Evolutionary conservation across 768 basidiomycete species (phyloP), one percentile per base, ranked within the genome.

Genomic region (Austroboletus eburneus): DNA sequence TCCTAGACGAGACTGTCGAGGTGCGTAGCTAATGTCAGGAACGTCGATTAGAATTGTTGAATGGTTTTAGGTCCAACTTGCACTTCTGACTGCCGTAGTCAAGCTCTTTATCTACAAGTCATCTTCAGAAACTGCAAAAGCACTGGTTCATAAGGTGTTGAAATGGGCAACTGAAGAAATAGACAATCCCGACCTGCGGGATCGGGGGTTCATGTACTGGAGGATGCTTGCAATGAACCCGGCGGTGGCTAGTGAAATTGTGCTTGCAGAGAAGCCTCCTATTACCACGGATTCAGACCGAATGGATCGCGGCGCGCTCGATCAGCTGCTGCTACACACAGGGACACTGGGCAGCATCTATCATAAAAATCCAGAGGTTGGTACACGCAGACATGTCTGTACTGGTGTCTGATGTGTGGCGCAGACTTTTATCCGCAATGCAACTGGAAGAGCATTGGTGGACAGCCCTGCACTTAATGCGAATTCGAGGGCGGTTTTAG

Each of bases 181-280:
- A 45, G 96, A 99, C 65, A 99, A 99, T 62, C 96, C 96, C 8
- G 96, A 99, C 72, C 74, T 99, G 18, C 80, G 96, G 27, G 96
- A 99, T 67, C 76, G 96, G 51, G 96, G 96, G 3, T 98, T 94
- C 72, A 98, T 99, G 88, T 99, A 98, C 69, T 99, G 96, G 96
- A 83, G 96, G 32, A 77, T 99, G 70, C 78, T 98, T 37, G 94
- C 95, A 9, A 85, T 92, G 58, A 92, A 96, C 62, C 92, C 94
- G 2, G 71, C 83, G 8, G 85, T 85, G 0, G 94, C 96, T 7
- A 80, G 85, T 32, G 87, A 91, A 54, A 87, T 98, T 52, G 94
- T 98, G 29, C 75, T 98, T 17, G 77, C 90, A 14, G 91, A 93
- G 56, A 96, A 96, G 59, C 96, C 96, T 24, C 76, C 92, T 3